Evolutionary conservation across 345 rosid genomes (phyloP).

Genomic region (Eutrema yunnanense): DNA sequence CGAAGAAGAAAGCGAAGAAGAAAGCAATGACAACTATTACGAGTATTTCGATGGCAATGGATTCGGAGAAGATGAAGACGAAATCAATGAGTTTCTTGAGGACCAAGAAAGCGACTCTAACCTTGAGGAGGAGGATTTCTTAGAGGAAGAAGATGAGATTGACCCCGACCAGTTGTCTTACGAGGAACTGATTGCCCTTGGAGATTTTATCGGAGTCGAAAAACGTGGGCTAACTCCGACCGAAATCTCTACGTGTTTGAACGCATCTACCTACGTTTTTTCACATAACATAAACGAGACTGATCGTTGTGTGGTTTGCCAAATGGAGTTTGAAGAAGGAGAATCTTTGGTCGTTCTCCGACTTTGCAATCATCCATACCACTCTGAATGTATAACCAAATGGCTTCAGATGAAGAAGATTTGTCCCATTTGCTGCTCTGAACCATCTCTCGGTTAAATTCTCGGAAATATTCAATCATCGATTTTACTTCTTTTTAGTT

Average conservation of each 20-base stretch:
- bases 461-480: not conserved
- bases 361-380: conserved; percentile 60
- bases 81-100: conserved; percentile 35
- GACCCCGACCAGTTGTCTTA: conserved; percentile 65
- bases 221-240: conserved; percentile 42
- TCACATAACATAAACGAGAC: conserved; percentile 24
- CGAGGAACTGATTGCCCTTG: conserved; percentile 64
- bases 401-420: conserved; percentile 69
- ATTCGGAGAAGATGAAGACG: conserved; percentile 24
- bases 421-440: conserved; percentile 69
- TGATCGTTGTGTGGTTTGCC: conserved; percentile 75
- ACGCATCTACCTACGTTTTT: not conserved
- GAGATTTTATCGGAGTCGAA: conserved; percentile 62
- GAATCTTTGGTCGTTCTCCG: conserved; percentile 44
- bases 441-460: conserved; percentile 29
- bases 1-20: conserved; percentile 11
- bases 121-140: conserved; percentile 31
- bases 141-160: conserved; percentile 52
- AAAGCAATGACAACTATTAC: conserved; percentile 25
- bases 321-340: conserved; percentile 60
- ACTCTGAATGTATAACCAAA: conserved; percentile 50
- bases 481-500: not conserved
- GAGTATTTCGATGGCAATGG: conserved; percentile 45
- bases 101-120: conserved; percentile 36
- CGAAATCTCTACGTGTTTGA: conserved; percentile 42